phyloP scores from a whole-genome alignment of 306 rosid genomes.

The Cicer chorassanicum region DNA sequence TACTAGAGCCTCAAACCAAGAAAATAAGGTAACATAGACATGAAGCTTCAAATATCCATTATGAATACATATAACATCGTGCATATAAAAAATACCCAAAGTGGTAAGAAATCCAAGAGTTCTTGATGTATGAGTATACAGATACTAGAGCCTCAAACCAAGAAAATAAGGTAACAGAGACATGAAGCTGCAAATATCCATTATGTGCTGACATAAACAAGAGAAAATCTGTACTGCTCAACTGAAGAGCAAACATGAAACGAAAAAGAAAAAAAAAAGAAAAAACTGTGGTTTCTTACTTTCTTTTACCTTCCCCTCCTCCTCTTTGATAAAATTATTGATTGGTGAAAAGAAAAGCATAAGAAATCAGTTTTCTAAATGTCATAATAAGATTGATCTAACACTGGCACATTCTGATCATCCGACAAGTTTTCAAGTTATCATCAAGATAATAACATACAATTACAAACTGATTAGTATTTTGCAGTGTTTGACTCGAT shows the following conservation, averaged over 20 bases:
- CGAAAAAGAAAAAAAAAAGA: background rate
- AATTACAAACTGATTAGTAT: slow-evolving; percentile 16
- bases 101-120: slow-evolving; percentile 14
- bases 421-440: slow-evolving; percentile 9
- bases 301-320: background rate
- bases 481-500: slow-evolving; percentile 29
- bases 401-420: slow-evolving; percentile 16
- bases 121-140: background rate
- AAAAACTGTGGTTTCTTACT: background rate
- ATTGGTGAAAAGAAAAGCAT: slow-evolving; percentile 32
- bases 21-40: slow-evolving; percentile 13
- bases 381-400: slow-evolving; percentile 26
- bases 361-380: slow-evolving; percentile 33
- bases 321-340: slow-evolving; percentile 14
- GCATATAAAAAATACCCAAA: slow-evolving; percentile 1
- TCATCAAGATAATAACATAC: slow-evolving; percentile 30
- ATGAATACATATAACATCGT: background rate
- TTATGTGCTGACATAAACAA: slow-evolving; percentile 6
- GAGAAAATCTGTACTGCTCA: slow-evolving; percentile 8
- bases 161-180: slow-evolving; percentile 15
- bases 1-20: slow-evolving; percentile 31
- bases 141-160: slow-evolving; percentile 35
- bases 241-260: slow-evolving; percentile 21
- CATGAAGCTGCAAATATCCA: background rate
- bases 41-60: background rate